Evolutionary conservation across 2,329 filamentous ascomycete genomes (phyloP), one percentile per base, ranked within the genome.

Genomic region (Diatrype stigma): DNA sequence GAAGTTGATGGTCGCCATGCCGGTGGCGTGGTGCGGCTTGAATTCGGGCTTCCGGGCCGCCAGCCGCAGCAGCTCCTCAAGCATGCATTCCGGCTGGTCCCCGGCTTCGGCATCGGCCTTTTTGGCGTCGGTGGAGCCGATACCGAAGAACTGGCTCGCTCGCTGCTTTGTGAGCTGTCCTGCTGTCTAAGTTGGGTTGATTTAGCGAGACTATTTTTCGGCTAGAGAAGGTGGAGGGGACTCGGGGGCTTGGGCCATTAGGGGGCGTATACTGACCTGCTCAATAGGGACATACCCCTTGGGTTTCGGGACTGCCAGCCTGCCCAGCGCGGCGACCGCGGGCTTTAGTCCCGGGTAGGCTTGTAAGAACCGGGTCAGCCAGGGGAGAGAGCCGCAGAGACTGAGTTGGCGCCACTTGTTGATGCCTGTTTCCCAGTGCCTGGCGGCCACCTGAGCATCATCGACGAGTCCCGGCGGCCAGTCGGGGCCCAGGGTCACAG

Each of bases 391-490:
- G 3, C 47, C 53, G 23, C 52, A 50, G 6, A 44, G 26, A 12
- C 47, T 52, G 14, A 55, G 37, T 19, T 55, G 34, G 2, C 50
- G 42, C 53, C 53, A 52, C 23, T 30, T 42, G 28, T 38, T 34
- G 23, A 55, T 48, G 26, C 50, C 47, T 34, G 44, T 48, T 2
- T 16, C 48, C 16, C 50, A 48, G 34, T 42, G 46, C 10, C 53
- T 47, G 26, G 48, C 47, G 42, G 48, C 53, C 12, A 19, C 46
- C 8, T 16, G 26, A 30, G 26, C 50, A 1, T 52, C 17, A 23
- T 52, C 17, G 32, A 55, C 50, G 23, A 55, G 51, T 2, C 48
- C 48, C 14, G 53, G 53, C 3, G 53, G 52, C 53, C 47, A 55
- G 10, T 30, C 26, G 5, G 5, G 26, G 45, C 50, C 49, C 1